Evolutionary conservation across 768 basidiomycete species (phyloP), one percentile per base, ranked within the genome.

Genomic region (Fomitopsis pulvina): DNA sequence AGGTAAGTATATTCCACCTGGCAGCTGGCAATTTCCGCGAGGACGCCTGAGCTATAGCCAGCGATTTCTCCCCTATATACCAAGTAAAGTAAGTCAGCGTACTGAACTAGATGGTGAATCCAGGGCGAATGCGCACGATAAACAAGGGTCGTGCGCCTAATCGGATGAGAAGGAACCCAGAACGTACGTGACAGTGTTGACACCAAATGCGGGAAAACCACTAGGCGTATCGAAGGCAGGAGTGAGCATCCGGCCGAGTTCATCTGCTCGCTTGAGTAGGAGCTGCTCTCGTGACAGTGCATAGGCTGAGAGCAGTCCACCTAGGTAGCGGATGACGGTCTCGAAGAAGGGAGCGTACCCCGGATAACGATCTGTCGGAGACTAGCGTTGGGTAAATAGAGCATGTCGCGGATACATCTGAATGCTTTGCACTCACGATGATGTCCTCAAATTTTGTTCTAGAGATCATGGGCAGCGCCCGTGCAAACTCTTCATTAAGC

Each of bases 251-350:
- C 74, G 71, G 2, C 78, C 91, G 11, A 96, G 79, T 42, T 91
- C 83, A 41, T 87, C 78, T 0, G 92, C 88, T 34, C 80, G 78
- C 22, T 72, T 65, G 28, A 90, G 72, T 43, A 87, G 72, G 1
- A 85, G 52, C 4, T 64, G 56, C 48, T 92, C 76, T n/a, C 71
- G 69, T 1, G 85, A 80, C 0, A 95, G 68, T 5, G 90, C 82
- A 60, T 92, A 84, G 0, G 87, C 89, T 2, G 89, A 84, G 4
- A 94, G 75, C 1, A 94, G 71, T 5, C 93, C 94, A 2, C 92
- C 93, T 1, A 97, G 79, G 58, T 94, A 87, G 27, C 93, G 81
- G 52, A 96, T 96, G 37, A 87, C 80, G 0, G 91, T 94, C 70
- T 94, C 88, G 52, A 89, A 90, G 63, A 83, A 87, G 1, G 83